Conservation (phyloP, 1,139 yeast genomes). For the Pneumocystis canis region DNA sequence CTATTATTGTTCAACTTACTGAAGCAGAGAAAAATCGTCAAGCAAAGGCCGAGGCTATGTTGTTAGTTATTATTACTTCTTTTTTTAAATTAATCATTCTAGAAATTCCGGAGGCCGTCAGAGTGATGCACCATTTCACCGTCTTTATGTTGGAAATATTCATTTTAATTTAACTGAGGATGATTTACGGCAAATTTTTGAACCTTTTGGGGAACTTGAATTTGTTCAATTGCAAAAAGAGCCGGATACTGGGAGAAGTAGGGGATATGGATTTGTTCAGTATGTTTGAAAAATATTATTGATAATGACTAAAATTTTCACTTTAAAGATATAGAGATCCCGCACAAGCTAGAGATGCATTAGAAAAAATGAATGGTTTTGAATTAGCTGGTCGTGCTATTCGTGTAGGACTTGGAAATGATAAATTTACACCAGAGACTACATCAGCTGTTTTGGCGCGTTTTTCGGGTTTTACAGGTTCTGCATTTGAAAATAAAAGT, state of each 20-base stretch:
- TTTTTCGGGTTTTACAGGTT: constrained; percentile 8
- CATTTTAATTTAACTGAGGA: constrained; percentile 24
- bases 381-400: constrained; percentile 24
- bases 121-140: constrained; percentile 18
- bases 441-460: constrained; percentile 9
- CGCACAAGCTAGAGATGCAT: constrained; percentile 22
- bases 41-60: constrained; percentile 15
- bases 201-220: constrained; percentile 25
- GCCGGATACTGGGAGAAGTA: constrained; percentile 23
- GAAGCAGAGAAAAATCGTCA: constrained; percentile 27
- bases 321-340: constrained; percentile 17
- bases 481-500: constrained; percentile 5
- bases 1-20: constrained; percentile 26
- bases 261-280: constrained; percentile 26
- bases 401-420: constrained; percentile 24
- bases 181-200: constrained; percentile 23
- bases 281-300: constrained; percentile 10
- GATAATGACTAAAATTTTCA: background rate
- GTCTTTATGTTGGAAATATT: constrained; percentile 25
- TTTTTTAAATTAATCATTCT: background rate
- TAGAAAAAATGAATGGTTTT: constrained; percentile 25
- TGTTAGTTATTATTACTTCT: background rate
- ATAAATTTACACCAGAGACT: constrained; percentile 15
- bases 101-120: constrained; percentile 3
- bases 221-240: constrained; percentile 23